phyloP scores from a whole-genome alignment of 2,329 filamentous ascomycete genomes.

The Alternaria brassicae region DNA sequence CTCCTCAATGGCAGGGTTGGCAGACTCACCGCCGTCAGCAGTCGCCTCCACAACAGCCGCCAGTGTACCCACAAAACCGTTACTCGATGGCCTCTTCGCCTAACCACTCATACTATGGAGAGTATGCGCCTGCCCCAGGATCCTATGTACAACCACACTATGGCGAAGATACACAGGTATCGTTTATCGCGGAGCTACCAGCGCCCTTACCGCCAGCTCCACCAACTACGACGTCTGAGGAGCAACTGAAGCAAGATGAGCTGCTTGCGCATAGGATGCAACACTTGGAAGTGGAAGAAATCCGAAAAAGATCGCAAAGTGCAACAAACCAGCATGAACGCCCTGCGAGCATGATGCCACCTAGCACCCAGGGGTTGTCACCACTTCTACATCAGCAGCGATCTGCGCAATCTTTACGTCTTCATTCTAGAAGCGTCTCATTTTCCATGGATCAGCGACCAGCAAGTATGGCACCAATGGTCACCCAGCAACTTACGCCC shows the following conservation, averaged over 20 bases:
- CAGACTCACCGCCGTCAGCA: conserved; percentile 18
- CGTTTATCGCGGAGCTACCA: conserved; percentile 39
- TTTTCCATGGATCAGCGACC: background rate
- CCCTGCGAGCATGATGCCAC: conserved; percentile 20
- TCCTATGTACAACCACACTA: conserved; percentile 34
- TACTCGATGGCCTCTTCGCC: conserved; percentile 16
- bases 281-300: conserved; percentile 38
- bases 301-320: conserved; percentile 30
- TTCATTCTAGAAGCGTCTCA: conserved; percentile 24
- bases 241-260: conserved; percentile 43
- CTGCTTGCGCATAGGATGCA: conserved; percentile 38
- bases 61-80: conserved; percentile 8
- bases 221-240: conserved; percentile 33
- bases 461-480: background rate
- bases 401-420: conserved; percentile 16
- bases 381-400: conserved; percentile 24
- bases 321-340: conserved; percentile 23
- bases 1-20: conserved; percentile 14
- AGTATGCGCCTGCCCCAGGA: conserved; percentile 6
- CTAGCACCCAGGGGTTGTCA: conserved; percentile 12
- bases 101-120: conserved; percentile 3
- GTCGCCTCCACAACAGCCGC: conserved; percentile 8
- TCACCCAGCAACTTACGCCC: conserved; percentile 1
- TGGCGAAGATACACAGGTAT: conserved; percentile 11
- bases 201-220: conserved; percentile 37